Percentiles rank a stretch among this genome's conserved stretches.
Conservation (phyloP, 768 basidiomycete species). For the Rhodotorula paludigena region DNA sequence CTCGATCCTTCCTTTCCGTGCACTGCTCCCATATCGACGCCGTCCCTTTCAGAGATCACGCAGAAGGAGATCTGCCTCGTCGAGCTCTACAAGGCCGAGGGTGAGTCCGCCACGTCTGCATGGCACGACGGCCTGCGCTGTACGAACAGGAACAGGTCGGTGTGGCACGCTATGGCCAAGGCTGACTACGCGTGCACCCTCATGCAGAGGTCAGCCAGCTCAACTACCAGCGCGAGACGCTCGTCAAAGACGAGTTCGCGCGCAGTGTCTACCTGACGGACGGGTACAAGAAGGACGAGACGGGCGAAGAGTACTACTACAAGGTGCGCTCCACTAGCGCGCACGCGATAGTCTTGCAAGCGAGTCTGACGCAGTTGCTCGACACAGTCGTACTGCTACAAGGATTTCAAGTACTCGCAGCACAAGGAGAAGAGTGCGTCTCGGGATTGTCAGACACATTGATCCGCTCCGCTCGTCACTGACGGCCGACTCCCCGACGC, state of each 20-base stretch:
- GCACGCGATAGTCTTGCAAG: too few relatives aligned
- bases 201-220: background rate
- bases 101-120: background rate
- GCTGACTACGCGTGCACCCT: too few relatives aligned
- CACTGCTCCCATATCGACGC: too few relatives aligned
- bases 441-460: too few relatives aligned
- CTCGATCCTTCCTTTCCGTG: too few relatives aligned
- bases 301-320: background rate
- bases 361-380: too few relatives aligned
- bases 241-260: background rate
- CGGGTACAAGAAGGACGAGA: background rate
- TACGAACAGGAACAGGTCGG: too few relatives aligned
- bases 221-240: background rate
- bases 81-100: background rate
- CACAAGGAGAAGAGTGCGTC: slow-evolving; percentile 1
- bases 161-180: too few relatives aligned
- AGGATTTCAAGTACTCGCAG: slow-evolving; percentile 1
- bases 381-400: slow-evolving; percentile 4
- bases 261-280: slow-evolving; percentile 3
- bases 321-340: background rate
- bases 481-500: too few relatives aligned
- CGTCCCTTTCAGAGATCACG: background rate
- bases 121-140: too few relatives aligned
- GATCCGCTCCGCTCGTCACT: too few relatives aligned
- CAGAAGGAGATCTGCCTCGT: background rate